These are phyloP conservation scores for Fermentozyma sake DNA, from an alignment of 1,139 yeast genomes.

Conservation along the genomic window DNA sequence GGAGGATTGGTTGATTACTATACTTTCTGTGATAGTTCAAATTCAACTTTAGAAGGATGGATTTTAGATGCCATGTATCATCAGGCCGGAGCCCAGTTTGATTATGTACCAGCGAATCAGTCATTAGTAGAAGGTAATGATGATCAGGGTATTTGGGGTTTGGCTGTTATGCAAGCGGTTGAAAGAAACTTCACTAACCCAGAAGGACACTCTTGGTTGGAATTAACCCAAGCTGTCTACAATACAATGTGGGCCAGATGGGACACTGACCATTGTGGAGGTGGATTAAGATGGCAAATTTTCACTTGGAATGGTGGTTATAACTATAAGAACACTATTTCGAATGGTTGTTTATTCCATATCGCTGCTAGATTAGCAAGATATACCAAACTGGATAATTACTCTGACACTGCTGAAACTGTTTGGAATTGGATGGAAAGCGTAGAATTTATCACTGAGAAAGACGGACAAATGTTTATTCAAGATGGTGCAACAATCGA, in stretches of 20 bases:
- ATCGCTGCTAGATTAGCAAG: constrained; percentile 84
- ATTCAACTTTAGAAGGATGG: constrained; percentile 34
- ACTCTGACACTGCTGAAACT: constrained; percentile 74
- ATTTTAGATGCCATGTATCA: constrained; percentile 41
- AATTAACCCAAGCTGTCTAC: constrained; percentile 75
- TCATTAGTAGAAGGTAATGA: constrained; percentile 66
- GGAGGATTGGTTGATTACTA: constrained; percentile 56
- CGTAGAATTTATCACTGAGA: constrained; percentile 50
- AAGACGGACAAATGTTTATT: constrained; percentile 39
- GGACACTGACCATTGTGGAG: constrained; percentile 71
- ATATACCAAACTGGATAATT: constrained; percentile 69
- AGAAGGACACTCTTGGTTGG: constrained; percentile 60
- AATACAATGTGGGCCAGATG: constrained; percentile 88
- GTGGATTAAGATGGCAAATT: constrained; percentile 96
- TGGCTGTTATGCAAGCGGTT: constrained; percentile 56
- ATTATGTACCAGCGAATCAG: constrained; percentile 57
- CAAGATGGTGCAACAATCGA: constrained; percentile 74
- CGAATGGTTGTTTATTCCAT: constrained; percentile 88
- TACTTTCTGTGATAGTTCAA: constrained; percentile 42
- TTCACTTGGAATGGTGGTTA: constrained; percentile 93
- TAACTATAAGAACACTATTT: constrained; percentile 84
- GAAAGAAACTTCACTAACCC: constrained; percentile 57
- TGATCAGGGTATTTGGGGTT: constrained; percentile 71
- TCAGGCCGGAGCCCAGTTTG: constrained; percentile 50
- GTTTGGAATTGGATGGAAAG: constrained; percentile 80